phyloP scores from a whole-genome alignment of 2,329 filamentous ascomycete species.

The Bertia moriformis region DNA sequence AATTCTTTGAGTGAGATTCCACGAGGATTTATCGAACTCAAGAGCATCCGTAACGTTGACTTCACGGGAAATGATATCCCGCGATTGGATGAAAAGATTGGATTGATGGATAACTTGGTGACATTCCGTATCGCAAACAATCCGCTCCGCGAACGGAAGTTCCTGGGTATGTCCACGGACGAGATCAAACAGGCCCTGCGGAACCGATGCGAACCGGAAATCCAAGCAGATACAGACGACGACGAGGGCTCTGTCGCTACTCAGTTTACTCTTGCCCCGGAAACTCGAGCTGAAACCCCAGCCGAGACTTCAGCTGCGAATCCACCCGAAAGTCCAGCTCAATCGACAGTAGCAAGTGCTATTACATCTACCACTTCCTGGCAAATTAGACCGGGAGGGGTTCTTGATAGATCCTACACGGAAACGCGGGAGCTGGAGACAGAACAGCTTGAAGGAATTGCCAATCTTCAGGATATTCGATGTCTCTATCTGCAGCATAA shows the following conservation, averaged over 20 bases:
- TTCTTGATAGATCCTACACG: not conserved
- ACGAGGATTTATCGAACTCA: slow-evolving; percentile 32
- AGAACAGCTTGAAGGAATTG: slow-evolving; percentile 14
- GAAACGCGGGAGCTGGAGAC: not conserved
- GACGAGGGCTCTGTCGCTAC: slow-evolving; percentile 4
- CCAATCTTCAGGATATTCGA: slow-evolving; percentile 28
- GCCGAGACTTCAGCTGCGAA: no score
- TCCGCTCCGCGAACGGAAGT: slow-evolving; percentile 43
- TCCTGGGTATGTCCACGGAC: slow-evolving; percentile 39
- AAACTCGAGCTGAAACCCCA: not conserved
- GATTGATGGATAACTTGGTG: slow-evolving; percentile 36
- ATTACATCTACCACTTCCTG: not conserved
- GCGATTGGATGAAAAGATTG: slow-evolving; percentile 35
- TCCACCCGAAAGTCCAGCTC: not conserved
- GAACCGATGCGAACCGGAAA: slow-evolving; percentile 26
- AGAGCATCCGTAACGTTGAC: slow-evolving; percentile 36
- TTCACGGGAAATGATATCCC: slow-evolving; percentile 43
- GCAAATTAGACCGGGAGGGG: not conserved
- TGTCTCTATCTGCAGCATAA: slow-evolving; percentile 39
- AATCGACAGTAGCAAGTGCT: no score
- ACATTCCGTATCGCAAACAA: slow-evolving; percentile 41
- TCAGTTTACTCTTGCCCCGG: not conserved
- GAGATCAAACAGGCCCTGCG: slow-evolving; percentile 39
- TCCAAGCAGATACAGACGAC: slow-evolving; percentile 16
- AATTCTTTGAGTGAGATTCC: slow-evolving; percentile 41